Evolutionary conservation across 2,329 filamentous ascomycete species (phyloP).

Genomic region (Calonectria hawksworthii): DNA sequence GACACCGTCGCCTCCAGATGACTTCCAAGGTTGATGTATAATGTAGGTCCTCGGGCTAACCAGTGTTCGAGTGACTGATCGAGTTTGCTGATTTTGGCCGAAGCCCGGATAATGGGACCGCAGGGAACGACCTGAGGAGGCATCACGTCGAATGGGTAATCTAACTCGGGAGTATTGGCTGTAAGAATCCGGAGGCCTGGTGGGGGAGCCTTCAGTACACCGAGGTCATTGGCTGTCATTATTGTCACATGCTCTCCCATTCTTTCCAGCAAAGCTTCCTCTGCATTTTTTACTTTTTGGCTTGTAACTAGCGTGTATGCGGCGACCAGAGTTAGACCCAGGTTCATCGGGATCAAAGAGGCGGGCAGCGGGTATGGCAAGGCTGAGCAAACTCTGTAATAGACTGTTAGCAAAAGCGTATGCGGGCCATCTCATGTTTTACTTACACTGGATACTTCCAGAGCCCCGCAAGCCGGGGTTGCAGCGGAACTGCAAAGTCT

Average conservation of each 20-base stretch:
- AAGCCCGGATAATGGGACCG: slow-evolving; percentile 5
- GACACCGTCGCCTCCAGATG: neutral
- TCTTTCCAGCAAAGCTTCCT: neutral
- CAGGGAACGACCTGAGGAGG: neutral
- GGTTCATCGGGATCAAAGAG: neutral
- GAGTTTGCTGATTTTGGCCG: neutral
- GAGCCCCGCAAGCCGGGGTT: slow-evolving; percentile 2
- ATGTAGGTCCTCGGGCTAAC: neutral
- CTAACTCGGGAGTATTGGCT: neutral
- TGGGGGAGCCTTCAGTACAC: slow-evolving; percentile 4
- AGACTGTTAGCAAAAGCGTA: neutral
- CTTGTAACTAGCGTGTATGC: slow-evolving; percentile 5
- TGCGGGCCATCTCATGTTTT: neutral
- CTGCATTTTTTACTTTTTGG: neutral
- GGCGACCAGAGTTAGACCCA: neutral
- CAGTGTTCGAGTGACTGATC: neutral
- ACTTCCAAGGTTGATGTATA: slow-evolving; percentile 17
- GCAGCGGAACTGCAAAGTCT: slow-evolving; percentile 12
- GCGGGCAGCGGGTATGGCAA: slow-evolving; percentile 7
- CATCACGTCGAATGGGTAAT: neutral
- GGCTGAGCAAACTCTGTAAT: slow-evolving; percentile 5
- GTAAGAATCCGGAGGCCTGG: slow-evolving; percentile 6
- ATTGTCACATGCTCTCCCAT: neutral
- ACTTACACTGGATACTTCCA: slow-evolving; percentile 19
- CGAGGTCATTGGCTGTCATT: slow-evolving; percentile 10